phyloP scores from a whole-genome alignment of 169 alveolate species.

The Cryptosporidium xiaoi region DNA sequence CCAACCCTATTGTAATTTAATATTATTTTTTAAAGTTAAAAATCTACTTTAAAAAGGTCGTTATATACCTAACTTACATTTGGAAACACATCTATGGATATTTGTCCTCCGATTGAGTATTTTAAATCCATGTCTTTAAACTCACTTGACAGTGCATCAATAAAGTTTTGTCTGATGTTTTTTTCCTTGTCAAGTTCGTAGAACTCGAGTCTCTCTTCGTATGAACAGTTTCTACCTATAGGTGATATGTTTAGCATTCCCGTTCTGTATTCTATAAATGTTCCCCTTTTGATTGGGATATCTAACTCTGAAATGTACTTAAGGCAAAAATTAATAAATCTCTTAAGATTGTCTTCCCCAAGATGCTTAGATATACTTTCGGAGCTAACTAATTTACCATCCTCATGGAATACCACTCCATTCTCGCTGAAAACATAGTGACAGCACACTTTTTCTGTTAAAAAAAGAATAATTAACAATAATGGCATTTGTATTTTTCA shows the following conservation, averaged over 20 bases:
- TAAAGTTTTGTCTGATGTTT: conserved; percentile 82
- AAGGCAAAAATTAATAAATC: conserved; percentile 88
- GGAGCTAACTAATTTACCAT: conserved; percentile 82
- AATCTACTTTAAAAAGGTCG: not conserved
- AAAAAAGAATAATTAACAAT: not conserved
- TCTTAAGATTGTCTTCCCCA: conserved; percentile 88
- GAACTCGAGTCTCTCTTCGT: conserved; percentile 92
- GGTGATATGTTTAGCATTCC: conserved; percentile 96
- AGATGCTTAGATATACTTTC: conserved; percentile 82
- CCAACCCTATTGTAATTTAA: conserved; percentile 86
- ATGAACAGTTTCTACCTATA: conserved; percentile 95
- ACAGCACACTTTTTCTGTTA: conserved; percentile 64
- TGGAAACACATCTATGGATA: conserved; percentile 95
- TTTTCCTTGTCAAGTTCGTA: conserved; percentile 84
- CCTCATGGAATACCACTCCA: conserved; percentile 89
- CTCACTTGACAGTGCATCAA: conserved; percentile 79
- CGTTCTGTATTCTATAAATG: conserved; percentile 93
- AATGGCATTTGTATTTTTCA: not conserved
- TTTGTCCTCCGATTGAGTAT: conserved; percentile 96
- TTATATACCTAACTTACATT: conserved; percentile 73
- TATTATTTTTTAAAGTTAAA: not conserved
- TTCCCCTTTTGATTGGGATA: conserved; percentile 93
- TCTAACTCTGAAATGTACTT: conserved; percentile 90
- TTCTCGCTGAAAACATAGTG: conserved; percentile 90
- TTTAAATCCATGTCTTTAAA: conserved; percentile 84